Evolutionary conservation across 345 rosid species (phyloP), one percentile per base, ranked within the genome.

Genomic region (Salix dunnii): DNA sequence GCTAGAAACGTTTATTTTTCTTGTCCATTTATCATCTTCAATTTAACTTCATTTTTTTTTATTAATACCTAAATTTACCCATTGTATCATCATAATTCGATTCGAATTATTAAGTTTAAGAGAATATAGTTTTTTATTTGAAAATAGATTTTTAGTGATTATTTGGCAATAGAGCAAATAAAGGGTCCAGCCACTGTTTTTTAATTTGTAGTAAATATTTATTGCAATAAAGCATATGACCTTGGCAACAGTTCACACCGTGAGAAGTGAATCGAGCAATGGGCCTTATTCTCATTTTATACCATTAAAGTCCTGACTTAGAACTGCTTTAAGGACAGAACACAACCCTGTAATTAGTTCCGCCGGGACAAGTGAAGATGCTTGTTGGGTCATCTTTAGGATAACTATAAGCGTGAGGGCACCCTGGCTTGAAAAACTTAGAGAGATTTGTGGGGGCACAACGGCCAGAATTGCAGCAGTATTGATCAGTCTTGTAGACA

Each of bases 401-500:
- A 67, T 79, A 81, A 21, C 81, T 84, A 20, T 9, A 73, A 25
- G 87, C 85, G 55, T 71, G 75, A 7, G 72, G 78, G 43, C 84
- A 80, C 46, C 76, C 55, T 1, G 62, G 21, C 71, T 82, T 80
- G 60, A 80, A 84, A 70, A 73, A 84, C 53, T n/a, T 68, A 0
- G 87, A 78, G 2, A n/a, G 71, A 12, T n/a, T 10, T 2, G 86
- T 67, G 8, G 87, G 79, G 2, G 70, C 73, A 73, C 84, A 80
- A 2, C 4, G 58, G 1, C 82, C 81, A 1, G 67, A 17, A 18
- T 53, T 84, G 58, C 95, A 90, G 70, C 94, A 92, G 6, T 76
- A 89, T 17, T 86, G 6, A 31, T 87, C 77, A 3, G 84, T 89
- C 64, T 82, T 49, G 7, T 81, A 89, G 4, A 88, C 94, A 0